Conservation (phyloP, 768 basidiomycete genomes). For the Boletus barrowsii region DNA sequence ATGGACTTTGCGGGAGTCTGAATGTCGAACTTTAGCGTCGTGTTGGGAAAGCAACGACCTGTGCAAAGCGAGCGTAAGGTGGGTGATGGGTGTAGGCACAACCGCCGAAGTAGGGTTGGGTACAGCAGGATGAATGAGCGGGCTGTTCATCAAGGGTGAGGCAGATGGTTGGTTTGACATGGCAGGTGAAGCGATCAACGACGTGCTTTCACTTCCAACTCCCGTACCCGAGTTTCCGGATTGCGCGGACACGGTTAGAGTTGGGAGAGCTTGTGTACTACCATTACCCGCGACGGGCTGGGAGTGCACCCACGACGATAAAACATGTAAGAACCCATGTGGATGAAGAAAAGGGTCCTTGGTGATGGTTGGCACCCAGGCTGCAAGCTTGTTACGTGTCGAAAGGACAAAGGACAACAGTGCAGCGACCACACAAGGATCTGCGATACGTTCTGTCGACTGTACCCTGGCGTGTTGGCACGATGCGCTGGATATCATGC, state of each 20-base stretch:
- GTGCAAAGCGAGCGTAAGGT: conserved; percentile 27
- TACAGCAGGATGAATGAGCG: conserved; percentile 2
- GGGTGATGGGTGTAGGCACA: conserved; percentile 3
- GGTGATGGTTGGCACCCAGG: conserved; percentile 48
- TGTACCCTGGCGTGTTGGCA: conserved; percentile 24
- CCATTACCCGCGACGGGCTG: conserved; percentile 14
- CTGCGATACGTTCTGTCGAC: conserved; percentile 71
- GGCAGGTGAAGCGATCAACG: conserved; percentile 19
- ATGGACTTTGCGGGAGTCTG: conserved; percentile 60
- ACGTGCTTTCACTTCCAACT: conserved; percentile 10
- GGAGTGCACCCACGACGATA: conserved; percentile 34
- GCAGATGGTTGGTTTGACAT: conserved; percentile 6
- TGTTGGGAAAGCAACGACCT: conserved; percentile 26
- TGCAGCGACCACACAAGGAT: conserved; percentile 68
- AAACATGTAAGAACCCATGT: conserved; percentile 48
- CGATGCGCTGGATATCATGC: background rate
- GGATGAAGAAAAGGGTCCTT: conserved; percentile 82
- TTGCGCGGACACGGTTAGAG: conserved; percentile 24
- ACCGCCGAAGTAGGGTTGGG: conserved; percentile 11
- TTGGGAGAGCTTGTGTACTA: conserved; percentile 28
- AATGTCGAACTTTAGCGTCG: conserved; percentile 29
- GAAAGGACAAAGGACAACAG: conserved; percentile 67
- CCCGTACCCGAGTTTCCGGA: conserved; percentile 12
- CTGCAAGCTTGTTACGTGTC: conserved; percentile 66
- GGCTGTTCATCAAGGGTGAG: conserved; percentile 6